Base-by-base conservation (phyloP, 495 filamentous ascomycete genomes). In the Annulohypoxylon bovei region DNA sequence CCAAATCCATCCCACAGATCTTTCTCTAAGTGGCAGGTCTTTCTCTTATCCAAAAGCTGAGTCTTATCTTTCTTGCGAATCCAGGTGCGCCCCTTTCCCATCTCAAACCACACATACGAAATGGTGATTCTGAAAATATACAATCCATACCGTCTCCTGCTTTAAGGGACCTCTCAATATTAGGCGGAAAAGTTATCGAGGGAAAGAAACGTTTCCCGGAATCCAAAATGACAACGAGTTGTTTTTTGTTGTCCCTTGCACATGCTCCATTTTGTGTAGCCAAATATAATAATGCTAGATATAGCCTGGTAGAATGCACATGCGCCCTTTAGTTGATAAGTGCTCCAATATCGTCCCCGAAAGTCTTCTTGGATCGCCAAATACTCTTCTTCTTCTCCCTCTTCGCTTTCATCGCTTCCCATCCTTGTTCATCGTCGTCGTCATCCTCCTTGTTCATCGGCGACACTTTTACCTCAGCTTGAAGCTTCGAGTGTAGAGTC, bases 401-500 rank as follows among this genome's bases (percentile, higher is more conserved):
- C 79, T 91, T 94, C 76, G 90, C 90, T 78, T 88, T 91, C 92
- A 96, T 94, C 58, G 93, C 90, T 55, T 89, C 90, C 93, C 93
- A 94, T 22, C 89, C 86, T 67, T 87, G 89, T 71, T 95, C 90
- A 25, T 95, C 93, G 56, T 97, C 89, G 9, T 93, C 92, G n/a
- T 77, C 75, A 12, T 93, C 91, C 11, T 74, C 75, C 40, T 73
- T 79, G 28, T 47, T 62, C 14, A 83, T 78, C 6, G 76, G 52
- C 1, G 70, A 40, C 18, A 63, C 73, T 37, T 61, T 75, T 2
- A 47, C 42, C 44, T 73, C 72, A 44, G 62, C 33, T 22, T 75
- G 70, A 25, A 75, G 73, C 18, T 69, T 77, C 12, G 75, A 73
- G 72, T 59, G 71, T 25, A 30, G 35, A 20, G 28, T 42, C 46